These are phyloP conservation scores for Magnaporthiopsis rhizophila DNA, from an alignment of 2,329 filamentous ascomycete genomes.

Conservation along the genomic window DNA sequence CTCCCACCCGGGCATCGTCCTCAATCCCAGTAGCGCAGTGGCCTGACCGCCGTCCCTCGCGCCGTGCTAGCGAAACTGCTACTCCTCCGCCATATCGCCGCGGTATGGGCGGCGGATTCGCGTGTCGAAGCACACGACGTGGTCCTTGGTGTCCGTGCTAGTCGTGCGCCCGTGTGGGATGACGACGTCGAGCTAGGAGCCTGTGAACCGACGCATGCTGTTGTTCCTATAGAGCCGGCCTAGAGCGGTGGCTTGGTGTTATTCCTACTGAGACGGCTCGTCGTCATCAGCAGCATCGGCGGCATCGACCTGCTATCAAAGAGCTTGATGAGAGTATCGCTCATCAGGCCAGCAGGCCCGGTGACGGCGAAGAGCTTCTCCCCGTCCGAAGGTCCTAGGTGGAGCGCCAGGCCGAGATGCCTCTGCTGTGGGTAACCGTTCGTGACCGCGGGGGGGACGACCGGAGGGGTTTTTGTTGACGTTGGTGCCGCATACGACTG, in stretches of 20 bases:
- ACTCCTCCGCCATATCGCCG: neutral
- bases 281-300: conserved; percentile 6
- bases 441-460: conserved; percentile 12
- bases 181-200: conserved; percentile 8
- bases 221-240: neutral
- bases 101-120: neutral
- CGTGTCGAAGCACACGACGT: neutral
- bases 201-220: conserved; percentile 9
- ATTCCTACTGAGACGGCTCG: too few relatives aligned
- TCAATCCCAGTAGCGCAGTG: conserved; percentile 10
- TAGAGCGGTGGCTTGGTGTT: neutral
- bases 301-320: conserved; percentile 12
- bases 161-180: neutral
- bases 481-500: too few relatives aligned
- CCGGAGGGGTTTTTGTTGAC: too few relatives aligned
- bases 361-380: conserved; percentile 15
- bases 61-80: conserved; percentile 20
- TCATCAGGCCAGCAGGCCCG: conserved; percentile 10
- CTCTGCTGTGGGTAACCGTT: conserved; percentile 15
- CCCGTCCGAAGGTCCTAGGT: conserved; percentile 15
- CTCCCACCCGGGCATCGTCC: conserved; percentile 16
- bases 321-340: conserved; percentile 14
- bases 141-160: too few relatives aligned
- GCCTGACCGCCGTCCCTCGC: conserved; percentile 15
- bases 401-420: conserved; percentile 10